Base-by-base conservation (phyloP, 345 rosid genomes). In the Populus pruinosa region DNA sequence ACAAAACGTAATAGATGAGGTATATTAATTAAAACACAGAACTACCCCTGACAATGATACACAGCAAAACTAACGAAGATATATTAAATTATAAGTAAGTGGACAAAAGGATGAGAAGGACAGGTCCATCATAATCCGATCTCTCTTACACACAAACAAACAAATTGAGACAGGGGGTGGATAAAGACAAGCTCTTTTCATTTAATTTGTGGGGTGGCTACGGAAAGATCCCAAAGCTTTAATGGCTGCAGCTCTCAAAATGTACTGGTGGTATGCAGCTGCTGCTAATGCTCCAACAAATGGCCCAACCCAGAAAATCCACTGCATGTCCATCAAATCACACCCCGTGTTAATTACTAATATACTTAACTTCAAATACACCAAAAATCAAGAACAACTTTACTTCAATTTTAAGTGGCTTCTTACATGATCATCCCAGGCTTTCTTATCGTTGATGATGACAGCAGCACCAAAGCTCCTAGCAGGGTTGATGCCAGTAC, bases 301-400 rank as follows among this genome's bases (percentile, higher is more conserved):
- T 0, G 91, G 93, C 44, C 93, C 91, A 23, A 88, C 91, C 93
- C 93, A 90, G 89, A 90, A 90, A 62, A 90, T 87, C 93, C 93
- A 90, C 93, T 88, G 64, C 64, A 59, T 1, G 87, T 27, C 61
- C 33, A 63, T 65, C 31, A 11, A 74, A 68, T 25, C n/a, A 64
- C 13, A n/a, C 43, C 16, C 33, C 18, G 5, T 17, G 64, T 31
- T 61, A 59, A 25, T 59, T 59, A 1, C 23, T 11, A 59, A 1
- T 1, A 20, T 25, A 27, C 29, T 64, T 33, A 63, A 25, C 68
- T 64, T 8, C 9, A 33, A 17, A 6, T 18, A 72, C 11, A 1
- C 7, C n/a, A 41, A 29, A 23, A 69, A 63, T 2, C 10, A 12
- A 39, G 17, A 29, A 35, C 8, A 62, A 69, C 8, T 16, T 20